A percentile compares a stretch with the other conserved stretches of the same genome.
Evolutionary conservation across 805 yeast species (phyloP).

Genomic region (Metschnikowia arizonensis): DNA sequence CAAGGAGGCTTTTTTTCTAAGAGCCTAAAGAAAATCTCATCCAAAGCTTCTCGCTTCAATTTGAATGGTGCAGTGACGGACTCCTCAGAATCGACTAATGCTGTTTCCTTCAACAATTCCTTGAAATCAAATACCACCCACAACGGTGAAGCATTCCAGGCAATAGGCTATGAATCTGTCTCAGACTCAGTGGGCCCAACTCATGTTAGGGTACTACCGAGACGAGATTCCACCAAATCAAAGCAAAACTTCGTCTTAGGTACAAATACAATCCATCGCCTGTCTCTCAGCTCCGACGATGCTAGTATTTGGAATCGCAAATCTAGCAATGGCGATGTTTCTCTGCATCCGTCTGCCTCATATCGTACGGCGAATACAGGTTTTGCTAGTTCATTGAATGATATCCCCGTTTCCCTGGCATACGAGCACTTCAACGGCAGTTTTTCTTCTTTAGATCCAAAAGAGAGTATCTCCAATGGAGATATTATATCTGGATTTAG

Average conservation of each 20-base stretch:
- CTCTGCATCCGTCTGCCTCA: background rate
- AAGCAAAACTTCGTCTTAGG: conserved; percentile 5
- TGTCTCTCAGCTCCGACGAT: conserved; percentile 10
- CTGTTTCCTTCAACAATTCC: conserved; percentile 6
- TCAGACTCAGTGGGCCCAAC: conserved; percentile 27
- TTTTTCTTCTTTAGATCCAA: conserved; percentile 15
- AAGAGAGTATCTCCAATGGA: background rate
- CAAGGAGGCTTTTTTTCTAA: conserved; percentile 21
- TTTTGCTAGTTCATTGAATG: background rate
- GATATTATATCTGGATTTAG: background rate
- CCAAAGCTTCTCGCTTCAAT: conserved; percentile 27
- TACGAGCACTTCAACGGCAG: conserved; percentile 9
- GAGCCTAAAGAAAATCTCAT: conserved; percentile 28
- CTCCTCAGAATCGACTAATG: background rate
- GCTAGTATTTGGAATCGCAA: background rate
- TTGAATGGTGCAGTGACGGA: conserved; percentile 9
- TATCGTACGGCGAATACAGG: conserved; percentile 3
- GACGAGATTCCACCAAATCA: conserved; percentile 8
- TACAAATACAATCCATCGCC: conserved; percentile 6
- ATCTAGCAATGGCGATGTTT: background rate
- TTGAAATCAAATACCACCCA: conserved; percentile 2
- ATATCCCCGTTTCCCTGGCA: conserved; percentile 2
- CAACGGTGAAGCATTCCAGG: conserved; percentile 26
- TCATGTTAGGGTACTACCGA: conserved; percentile 20
- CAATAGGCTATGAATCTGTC: conserved; percentile 34